These are phyloP conservation scores for Nicotiana knightiana DNA, from an alignment of 257 asterid species.

Conservation along the genomic window DNA sequence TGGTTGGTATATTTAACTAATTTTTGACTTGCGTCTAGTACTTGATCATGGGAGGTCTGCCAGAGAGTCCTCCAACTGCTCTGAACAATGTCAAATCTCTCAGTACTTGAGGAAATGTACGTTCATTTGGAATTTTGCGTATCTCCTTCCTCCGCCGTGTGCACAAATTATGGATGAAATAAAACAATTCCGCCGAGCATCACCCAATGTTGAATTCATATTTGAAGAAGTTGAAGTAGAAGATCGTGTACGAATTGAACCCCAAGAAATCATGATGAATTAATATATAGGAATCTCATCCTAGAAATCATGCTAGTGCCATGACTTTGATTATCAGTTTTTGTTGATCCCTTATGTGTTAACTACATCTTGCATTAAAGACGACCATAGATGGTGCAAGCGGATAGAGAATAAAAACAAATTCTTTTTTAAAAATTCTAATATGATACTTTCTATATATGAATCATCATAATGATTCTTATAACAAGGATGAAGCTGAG, in stretches of 20 bases:
- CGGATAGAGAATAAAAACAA: no score
- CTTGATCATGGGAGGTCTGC: conserved; percentile 46
- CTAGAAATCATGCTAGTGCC: no score
- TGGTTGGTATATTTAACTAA: not conserved
- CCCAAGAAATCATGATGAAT: not conserved
- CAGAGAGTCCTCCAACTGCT: conserved; percentile 31
- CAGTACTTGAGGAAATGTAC: conserved; percentile 41
- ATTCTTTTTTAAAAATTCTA: no score
- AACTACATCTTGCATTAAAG: no score
- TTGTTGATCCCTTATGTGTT: no score
- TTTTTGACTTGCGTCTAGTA: conserved; percentile 26
- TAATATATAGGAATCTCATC: no score
- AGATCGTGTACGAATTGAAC: not conserved
- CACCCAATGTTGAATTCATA: conserved; percentile 37
- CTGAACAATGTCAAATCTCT: conserved; percentile 34
- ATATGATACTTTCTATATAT: no score
- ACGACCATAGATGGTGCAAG: no score
- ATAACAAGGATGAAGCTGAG: no score
- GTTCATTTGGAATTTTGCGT: conserved; percentile 24
- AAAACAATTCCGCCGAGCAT: conserved; percentile 39
- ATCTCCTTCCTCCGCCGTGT: conserved; percentile 33
- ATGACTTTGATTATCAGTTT: no score
- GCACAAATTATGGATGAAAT: conserved; percentile 44
- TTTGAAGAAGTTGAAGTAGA: not conserved
- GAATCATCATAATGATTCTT: no score